These are phyloP conservation scores for Tolypocladium album DNA, from an alignment of 2,329 filamentous ascomycete species.

Conservation along the genomic window DNA sequence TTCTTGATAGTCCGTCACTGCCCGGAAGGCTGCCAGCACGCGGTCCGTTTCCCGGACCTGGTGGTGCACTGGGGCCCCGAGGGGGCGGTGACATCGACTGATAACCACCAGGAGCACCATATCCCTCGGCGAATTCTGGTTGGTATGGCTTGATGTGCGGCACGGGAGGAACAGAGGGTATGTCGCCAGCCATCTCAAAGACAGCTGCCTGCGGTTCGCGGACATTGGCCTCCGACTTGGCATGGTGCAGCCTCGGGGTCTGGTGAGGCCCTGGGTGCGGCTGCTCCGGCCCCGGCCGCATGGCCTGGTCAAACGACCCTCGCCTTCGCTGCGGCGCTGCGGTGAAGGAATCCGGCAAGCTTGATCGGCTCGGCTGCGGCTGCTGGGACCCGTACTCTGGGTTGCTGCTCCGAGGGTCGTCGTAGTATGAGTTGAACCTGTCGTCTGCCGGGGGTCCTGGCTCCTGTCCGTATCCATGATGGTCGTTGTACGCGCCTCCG, in stretches of 20 bases:
- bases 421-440: constrained; percentile 45
- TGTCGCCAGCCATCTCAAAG: constrained; percentile 62
- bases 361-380: constrained; percentile 10
- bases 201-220: constrained; percentile 54
- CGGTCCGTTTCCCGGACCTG: constrained; percentile 7
- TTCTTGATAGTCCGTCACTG: constrained; percentile 4
- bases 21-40: not conserved
- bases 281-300: constrained; percentile 27
- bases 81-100: constrained; percentile 15
- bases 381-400: constrained; percentile 11
- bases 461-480: constrained; percentile 21
- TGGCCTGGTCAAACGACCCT: constrained; percentile 37
- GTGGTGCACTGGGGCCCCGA: constrained; percentile 21
- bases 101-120: constrained; percentile 13
- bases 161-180: constrained; percentile 43
- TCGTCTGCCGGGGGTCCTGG: constrained; percentile 33
- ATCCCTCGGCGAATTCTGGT: constrained; percentile 11
- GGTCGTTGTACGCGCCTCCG: constrained; percentile 17
- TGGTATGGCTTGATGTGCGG: constrained; percentile 21
- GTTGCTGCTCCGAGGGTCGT: constrained; percentile 20
- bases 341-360: constrained; percentile 33
- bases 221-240: constrained; percentile 58
- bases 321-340: constrained; percentile 20
- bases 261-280: constrained; percentile 39
- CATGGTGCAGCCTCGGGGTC: constrained; percentile 43